Evolutionary conservation across 108 stramenopile species (phyloP).

Genomic region (Pseudonitzschia multiseries): DNA sequence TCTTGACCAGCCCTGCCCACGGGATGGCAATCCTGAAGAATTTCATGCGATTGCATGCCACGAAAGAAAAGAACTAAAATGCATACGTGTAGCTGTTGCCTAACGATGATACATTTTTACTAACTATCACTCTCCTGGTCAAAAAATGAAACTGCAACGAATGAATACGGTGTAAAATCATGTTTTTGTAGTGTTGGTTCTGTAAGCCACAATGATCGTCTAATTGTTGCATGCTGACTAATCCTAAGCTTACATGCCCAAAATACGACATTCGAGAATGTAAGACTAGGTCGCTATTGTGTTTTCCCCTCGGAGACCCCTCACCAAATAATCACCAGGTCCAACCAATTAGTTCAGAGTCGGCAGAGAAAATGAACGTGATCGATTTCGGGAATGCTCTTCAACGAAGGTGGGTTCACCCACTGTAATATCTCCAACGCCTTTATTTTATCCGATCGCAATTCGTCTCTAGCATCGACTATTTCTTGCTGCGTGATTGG

Average conservation of each 20-base stretch:
- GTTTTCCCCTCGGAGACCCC: no score
- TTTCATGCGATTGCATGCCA: constrained; percentile 47
- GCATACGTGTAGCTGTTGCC: no score
- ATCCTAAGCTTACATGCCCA: no score
- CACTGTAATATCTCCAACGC: constrained; percentile 55
- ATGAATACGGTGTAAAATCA: background rate
- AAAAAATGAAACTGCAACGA: no score
- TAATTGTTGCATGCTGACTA: no score
- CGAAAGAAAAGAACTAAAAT: constrained; percentile 29
- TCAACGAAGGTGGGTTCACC: constrained; percentile 66
- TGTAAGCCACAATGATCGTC: no score
- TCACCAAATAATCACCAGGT: no score
- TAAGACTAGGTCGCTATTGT: no score
- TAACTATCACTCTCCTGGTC: background rate
- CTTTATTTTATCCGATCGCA: constrained; percentile 12
- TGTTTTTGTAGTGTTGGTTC: no score
- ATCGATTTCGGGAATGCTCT: constrained; percentile 73
- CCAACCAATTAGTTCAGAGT: background rate
- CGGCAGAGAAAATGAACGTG: constrained; percentile 64
- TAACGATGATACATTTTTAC: background rate
- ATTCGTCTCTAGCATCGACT: constrained; percentile 26
- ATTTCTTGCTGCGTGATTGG: constrained; percentile 34
- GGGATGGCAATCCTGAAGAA: constrained; percentile 91
- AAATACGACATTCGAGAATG: no score
- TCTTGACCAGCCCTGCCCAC: constrained; percentile 88